Conservation (phyloP, 345 rosid genomes). For the Conringia planisiliqua region DNA sequence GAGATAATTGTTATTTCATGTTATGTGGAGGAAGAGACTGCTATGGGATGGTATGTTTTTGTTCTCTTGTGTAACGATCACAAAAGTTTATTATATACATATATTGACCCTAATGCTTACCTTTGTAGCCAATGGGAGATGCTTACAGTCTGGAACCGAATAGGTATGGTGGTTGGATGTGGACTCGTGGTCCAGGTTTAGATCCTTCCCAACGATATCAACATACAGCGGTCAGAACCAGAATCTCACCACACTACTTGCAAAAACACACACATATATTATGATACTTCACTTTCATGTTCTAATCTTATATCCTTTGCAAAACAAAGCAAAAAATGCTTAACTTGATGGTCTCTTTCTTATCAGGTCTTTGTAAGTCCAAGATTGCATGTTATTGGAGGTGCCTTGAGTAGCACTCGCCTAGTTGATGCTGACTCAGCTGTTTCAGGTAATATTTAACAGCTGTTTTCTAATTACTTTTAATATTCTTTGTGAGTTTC, state of each 20-base stretch:
- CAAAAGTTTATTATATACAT: not conserved
- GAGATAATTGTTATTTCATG: conserved; percentile 73
- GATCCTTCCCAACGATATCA: conserved; percentile 74
- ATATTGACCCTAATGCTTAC: not conserved
- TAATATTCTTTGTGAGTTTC: not conserved
- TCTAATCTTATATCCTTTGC: not conserved
- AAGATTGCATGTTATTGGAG: conserved; percentile 82
- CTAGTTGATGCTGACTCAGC: conserved; percentile 61
- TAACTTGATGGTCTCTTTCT: not conserved
- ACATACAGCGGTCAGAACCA: conserved; percentile 67
- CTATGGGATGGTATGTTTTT: conserved; percentile 53
- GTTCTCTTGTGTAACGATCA: not conserved
- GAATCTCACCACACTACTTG: not conserved
- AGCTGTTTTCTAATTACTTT: not conserved
- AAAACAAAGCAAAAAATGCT: not conserved
- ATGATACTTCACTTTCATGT: not conserved
- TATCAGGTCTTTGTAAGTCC: conserved; percentile 71
- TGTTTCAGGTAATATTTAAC: conserved; percentile 54
- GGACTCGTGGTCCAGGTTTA: conserved; percentile 72
- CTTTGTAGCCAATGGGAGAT: conserved; percentile 69
- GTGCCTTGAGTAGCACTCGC: conserved; percentile 51
- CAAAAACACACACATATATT: not conserved
- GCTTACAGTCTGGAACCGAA: conserved; percentile 66
- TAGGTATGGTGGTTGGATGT: conserved; percentile 71
- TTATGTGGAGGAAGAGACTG: conserved; percentile 83